A percentile compares a stretch with the other conserved stretches of the same genome.
Conservation (phyloP, 495 filamentous ascomycete genomes). For the Tetracladium marchalianum region DNA sequence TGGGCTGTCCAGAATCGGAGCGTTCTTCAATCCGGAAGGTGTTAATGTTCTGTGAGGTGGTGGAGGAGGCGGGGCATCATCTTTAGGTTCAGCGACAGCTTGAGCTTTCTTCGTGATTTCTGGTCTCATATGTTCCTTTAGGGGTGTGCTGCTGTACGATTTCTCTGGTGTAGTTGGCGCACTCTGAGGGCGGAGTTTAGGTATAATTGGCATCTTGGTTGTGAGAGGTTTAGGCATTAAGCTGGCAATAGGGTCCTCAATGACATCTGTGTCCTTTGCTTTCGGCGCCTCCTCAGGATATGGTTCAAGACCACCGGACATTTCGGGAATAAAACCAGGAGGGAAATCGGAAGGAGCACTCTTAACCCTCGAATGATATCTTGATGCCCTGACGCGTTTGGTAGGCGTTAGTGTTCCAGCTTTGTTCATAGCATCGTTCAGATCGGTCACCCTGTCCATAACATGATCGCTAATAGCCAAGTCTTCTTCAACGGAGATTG, state of each 20-base stretch:
- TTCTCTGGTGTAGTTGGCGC: conserved; percentile 1
- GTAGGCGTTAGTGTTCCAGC: conserved; percentile 1
- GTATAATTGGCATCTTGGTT: conserved; percentile 45
- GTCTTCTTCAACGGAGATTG: conserved; percentile 4
- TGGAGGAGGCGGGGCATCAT: conserved; percentile 28
- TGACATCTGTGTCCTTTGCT: conserved; percentile 18
- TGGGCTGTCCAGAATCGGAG: conserved; percentile 37
- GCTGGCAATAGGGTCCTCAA: background rate
- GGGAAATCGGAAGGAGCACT: too few relatives aligned
- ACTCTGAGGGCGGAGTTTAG: conserved; percentile 33
- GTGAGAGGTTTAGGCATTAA: conserved; percentile 42
- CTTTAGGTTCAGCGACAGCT: conserved; percentile 22
- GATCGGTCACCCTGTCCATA: background rate
- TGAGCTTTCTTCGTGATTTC: conserved; percentile 23
- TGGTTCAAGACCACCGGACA: too few relatives aligned
- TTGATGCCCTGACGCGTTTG: background rate
- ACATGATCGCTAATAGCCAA: conserved; percentile 1
- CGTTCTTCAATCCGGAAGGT: conserved; percentile 30
- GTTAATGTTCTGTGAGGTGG: conserved; percentile 36
- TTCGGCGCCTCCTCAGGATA: background rate
- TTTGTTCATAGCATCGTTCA: conserved; percentile 11
- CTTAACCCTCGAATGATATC: background rate
- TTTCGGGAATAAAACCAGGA: too few relatives aligned
- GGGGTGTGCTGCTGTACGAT: conserved; percentile 3
- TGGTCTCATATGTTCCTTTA: conserved; percentile 11